A percentile compares a stretch with the other conserved stretches of the same genome.
These are phyloP conservation scores for Orbilia blumenaviensis DNA, from an alignment of 2,329 filamentous ascomycete genomes.

Conservation along the genomic window DNA sequence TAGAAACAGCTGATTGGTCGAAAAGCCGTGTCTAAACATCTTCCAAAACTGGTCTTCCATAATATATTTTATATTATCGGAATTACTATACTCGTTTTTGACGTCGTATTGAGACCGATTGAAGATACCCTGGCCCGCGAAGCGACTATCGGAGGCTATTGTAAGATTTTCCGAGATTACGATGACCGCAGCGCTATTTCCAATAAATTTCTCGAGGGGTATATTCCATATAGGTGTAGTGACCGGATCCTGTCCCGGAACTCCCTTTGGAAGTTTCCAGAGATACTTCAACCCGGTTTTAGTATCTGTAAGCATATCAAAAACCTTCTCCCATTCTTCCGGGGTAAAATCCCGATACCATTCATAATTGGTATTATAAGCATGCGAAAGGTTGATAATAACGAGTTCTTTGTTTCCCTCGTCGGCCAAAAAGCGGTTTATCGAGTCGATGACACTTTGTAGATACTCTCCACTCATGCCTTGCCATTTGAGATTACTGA, in stretches of 20 bases:
- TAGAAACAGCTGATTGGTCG: not conserved
- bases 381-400: constrained; percentile 64
- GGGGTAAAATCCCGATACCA: constrained; percentile 61
- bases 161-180: constrained; percentile 2
- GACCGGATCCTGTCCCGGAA: constrained; percentile 33
- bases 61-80: not conserved
- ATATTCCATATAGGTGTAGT: constrained; percentile 59
- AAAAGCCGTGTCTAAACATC: constrained; percentile 9
- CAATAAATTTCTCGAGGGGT: constrained; percentile 34
- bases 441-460: constrained; percentile 62
- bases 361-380: constrained; percentile 57
- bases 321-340: constrained; percentile 63
- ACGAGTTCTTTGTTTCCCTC: constrained; percentile 62
- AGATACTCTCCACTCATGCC: constrained; percentile 65
- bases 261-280: constrained; percentile 38
- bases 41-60: constrained; percentile 5
- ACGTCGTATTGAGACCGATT: constrained; percentile 11
- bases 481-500: constrained; percentile 59
- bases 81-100: not conserved
- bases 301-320: constrained; percentile 62
- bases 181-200: not conserved
- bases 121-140: constrained; percentile 15
- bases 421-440: constrained; percentile 64
- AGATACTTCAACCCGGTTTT: constrained; percentile 61
- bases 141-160: not conserved